phyloP scores from a whole-genome alignment of 1,284 basidiomycete species.

The Trametes pubescens region DNA sequence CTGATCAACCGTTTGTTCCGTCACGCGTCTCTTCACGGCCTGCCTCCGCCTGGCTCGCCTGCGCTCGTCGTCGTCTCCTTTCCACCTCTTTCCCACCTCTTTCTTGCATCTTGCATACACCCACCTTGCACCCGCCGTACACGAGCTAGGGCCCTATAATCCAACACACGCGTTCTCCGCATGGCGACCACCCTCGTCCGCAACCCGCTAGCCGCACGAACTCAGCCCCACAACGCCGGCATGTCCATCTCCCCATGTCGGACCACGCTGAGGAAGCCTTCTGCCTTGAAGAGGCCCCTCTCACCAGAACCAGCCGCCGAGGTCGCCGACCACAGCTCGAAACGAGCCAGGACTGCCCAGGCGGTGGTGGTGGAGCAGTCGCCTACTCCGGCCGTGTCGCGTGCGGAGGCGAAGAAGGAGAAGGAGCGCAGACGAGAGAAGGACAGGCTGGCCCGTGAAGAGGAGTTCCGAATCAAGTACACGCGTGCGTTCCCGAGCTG shows the following conservation, averaged over 20 bases:
- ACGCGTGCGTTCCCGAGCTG: conserved; percentile 84
- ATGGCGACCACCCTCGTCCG: conserved; percentile 36
- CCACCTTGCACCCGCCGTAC: conserved; percentile 18
- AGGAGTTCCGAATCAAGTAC: conserved; percentile 87
- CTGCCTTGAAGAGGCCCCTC: conserved; percentile 61
- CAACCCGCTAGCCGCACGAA: conserved; percentile 39
- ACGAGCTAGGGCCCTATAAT: conserved; percentile 19
- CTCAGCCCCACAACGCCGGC: conserved; percentile 33
- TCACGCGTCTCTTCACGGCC: conserved; percentile 33
- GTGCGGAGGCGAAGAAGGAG: conserved; percentile 44
- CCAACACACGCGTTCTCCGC: conserved; percentile 20
- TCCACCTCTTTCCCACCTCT: conserved; percentile 16
- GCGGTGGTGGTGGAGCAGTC: conserved; percentile 23
- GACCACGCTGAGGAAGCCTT: conserved; percentile 28
- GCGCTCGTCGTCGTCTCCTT: conserved; percentile 19
- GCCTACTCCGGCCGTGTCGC: conserved; percentile 36
- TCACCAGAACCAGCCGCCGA: conserved; percentile 65
- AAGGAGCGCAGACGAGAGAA: conserved; percentile 54
- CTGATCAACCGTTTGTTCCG: conserved; percentile 35
- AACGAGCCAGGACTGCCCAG: conserved; percentile 43
- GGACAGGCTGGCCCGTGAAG: conserved; percentile 50
- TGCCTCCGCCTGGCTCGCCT: conserved; percentile 10
- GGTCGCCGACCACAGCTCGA: conserved; percentile 38
- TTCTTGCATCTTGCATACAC: conserved; percentile 32
- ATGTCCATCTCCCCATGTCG: conserved; percentile 34